A percentile compares a stretch with the other conserved stretches of the same genome.
Evolutionary conservation across 768 basidiomycete species (phyloP).

Genomic region (Tricholoma flavovirens): DNA sequence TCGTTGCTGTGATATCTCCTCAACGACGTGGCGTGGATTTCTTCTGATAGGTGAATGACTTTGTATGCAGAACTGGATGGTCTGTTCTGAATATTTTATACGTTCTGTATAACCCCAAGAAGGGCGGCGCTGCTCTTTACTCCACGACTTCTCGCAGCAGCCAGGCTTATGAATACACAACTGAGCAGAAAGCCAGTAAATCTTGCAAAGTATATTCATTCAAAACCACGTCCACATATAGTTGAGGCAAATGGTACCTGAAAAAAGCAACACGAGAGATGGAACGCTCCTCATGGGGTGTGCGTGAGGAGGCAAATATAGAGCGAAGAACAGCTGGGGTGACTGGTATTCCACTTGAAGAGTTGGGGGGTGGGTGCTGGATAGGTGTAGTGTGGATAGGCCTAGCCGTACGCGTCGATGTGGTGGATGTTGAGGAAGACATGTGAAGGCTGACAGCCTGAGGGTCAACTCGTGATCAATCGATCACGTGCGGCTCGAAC

Average conservation of each 20-base stretch:
- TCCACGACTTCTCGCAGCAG: constrained; percentile 65
- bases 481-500: too few relatives aligned
- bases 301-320: constrained; percentile 83
- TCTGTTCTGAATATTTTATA: constrained; percentile 31
- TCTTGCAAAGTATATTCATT: constrained; percentile 28
- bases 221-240: not conserved
- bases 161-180: constrained; percentile 72
- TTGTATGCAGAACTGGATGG: constrained; percentile 3
- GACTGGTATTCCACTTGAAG: constrained; percentile 66
- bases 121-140: constrained; percentile 62
- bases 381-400: constrained; percentile 26
- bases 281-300: constrained; percentile 74
- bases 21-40: constrained; percentile 47
- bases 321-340: constrained; percentile 77
- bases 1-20: constrained; percentile 51
- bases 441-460: too few relatives aligned
- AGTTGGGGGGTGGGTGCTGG: constrained; percentile 37
- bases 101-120: constrained; percentile 39
- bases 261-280: constrained; percentile 86
- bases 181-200: constrained; percentile 82
- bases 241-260: constrained; percentile 40
- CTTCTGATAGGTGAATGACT: constrained; percentile 20
- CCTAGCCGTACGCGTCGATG: constrained; percentile 40
- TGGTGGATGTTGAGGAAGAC: constrained; percentile 47
- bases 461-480: not conserved